Evolutionary conservation across 139 green algal genomes (phyloP), one percentile per base, ranked within the genome.

Genomic region (Asterochloris sp.): DNA sequence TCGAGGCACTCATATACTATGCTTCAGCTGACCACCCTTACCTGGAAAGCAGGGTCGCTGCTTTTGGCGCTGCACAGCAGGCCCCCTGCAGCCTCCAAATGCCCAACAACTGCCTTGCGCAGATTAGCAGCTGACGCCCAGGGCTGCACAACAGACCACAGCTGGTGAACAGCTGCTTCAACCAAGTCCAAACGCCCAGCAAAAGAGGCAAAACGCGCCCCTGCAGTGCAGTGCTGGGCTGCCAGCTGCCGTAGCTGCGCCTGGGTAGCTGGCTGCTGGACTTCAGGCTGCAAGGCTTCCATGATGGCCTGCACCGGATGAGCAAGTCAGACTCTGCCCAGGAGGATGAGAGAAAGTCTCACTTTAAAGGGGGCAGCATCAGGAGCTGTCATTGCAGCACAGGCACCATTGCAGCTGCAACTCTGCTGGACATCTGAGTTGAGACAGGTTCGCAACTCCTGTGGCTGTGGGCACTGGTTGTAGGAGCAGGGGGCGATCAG

Each of bases 21-120:
- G 77, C 27, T 66, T 38, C 47, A 75, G 13, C 38, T 13, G n/a
- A 21, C 12, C 24, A 11, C n/a, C 69, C 78, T 28, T 73, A 90
- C 89, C 85, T 92, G 89, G 74, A 92, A 92, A 1, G 75, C 76
- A 13, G 76, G 74, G 62, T 92, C 89, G 8, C 24, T 68, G 0
- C 83, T 83, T 13, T 84, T 81, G 80, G 85, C 64, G 2, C 24
- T 27, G 69, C 90, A 91, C 60, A 92, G 68, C 6, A 79, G 78
- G 26, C 17, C 64, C 38, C 62, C 76, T 12, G 87, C 78, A 9
- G 29, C 26, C 8, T 74, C 73, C 26, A 81, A 61, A 14, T 17
- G 24, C n/a, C 71, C 26, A 16, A 16, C 62, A 24, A 74, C 17
- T 67, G 74, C 47, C 54, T 67, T 79, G 54, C 15, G 74, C 28